Conservation (phyloP, 2,329 filamentous ascomycete species). For the Lasiodiplodia sp. region DNA sequence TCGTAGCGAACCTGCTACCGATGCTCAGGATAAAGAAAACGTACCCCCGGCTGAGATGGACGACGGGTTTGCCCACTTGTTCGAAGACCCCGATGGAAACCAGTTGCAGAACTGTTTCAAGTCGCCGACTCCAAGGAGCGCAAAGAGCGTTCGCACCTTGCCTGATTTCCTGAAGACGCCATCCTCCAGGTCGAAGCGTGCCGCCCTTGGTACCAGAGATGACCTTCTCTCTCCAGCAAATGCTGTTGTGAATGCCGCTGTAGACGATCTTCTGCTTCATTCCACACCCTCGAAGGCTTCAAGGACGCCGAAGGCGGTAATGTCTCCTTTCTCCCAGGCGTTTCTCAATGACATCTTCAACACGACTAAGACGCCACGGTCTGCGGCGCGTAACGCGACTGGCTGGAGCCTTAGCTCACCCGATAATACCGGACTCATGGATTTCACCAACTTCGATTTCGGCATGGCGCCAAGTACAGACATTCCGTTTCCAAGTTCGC, state of each 20-base stretch:
- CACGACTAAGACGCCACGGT: constrained; percentile 27
- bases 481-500: constrained; percentile 46
- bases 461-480: constrained; percentile 46
- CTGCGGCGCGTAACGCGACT: neutral
- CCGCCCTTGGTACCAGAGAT: constrained; percentile 44
- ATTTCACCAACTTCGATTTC: constrained; percentile 37
- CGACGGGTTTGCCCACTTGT: constrained; percentile 69
- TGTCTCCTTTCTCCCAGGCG: constrained; percentile 68
- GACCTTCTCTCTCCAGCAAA: constrained; percentile 32
- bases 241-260: constrained; percentile 31
- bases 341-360: constrained; percentile 71
- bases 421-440: constrained; percentile 6
- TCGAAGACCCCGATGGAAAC: constrained; percentile 64
- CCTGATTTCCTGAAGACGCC: constrained; percentile 56
- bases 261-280: constrained; percentile 49
- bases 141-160: constrained; percentile 63
- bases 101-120: constrained; percentile 63
- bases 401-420: constrained; percentile 21
- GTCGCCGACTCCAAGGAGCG: constrained; percentile 63
- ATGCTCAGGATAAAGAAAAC: constrained; percentile 64
- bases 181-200: constrained; percentile 48
- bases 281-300: constrained; percentile 46
- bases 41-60: constrained; percentile 48
- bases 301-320: constrained; percentile 39
- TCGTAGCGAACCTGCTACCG: constrained; percentile 11